Evolutionary conservation across 768 basidiomycete species (phyloP), one percentile per base, ranked within the genome.

Genomic region (Tylopilus felleus): DNA sequence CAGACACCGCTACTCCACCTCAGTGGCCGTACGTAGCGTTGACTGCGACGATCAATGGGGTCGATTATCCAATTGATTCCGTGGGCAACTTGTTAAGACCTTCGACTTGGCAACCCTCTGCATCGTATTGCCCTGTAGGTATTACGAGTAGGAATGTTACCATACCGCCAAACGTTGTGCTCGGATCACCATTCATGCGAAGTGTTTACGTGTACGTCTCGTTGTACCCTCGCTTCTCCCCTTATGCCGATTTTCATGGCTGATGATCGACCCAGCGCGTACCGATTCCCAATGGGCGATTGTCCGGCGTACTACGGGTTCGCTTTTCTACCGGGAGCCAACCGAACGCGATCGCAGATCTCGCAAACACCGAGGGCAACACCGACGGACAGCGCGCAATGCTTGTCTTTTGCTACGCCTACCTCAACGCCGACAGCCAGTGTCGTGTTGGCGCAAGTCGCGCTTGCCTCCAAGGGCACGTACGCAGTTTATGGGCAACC

Each of bases 271-370:
- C 4, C 3, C 28, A 70, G 69, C 4, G 70, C 69, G 14, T 71
- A 70, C 50, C 68, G 70, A 27, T 71, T 70, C 49, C 68, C 65
- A 7, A 70, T 64, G 4, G 66, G 42, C 4, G 31, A 47, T 29
- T 71, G 68, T 42, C 68, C 68, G 4, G 69, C 60, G 7, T 68
- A 68, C 40, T 70, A 71, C 14, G 68, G 68, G 28, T 70, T 70
- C 27, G 69, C 70, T 6, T 70, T 71, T 35, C 66, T 60, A 2
- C 47, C 60, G 3, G 65, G 65, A 0, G 53, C 70, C 0, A 70
- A 68, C 29, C 58, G 68, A 35, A 69, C 68, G 13, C 56, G 52
- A 3, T 29, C 57, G 5, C 65, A 71, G 35, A 64, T 70, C n/a
- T 58, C 58, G 21, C 70, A 70, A 41, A 67, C 29, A 16, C 69